Evolutionary conservation across 164 flowering plant genomes (phyloP).

Genomic region (Paratinospora sagittata): DNA sequence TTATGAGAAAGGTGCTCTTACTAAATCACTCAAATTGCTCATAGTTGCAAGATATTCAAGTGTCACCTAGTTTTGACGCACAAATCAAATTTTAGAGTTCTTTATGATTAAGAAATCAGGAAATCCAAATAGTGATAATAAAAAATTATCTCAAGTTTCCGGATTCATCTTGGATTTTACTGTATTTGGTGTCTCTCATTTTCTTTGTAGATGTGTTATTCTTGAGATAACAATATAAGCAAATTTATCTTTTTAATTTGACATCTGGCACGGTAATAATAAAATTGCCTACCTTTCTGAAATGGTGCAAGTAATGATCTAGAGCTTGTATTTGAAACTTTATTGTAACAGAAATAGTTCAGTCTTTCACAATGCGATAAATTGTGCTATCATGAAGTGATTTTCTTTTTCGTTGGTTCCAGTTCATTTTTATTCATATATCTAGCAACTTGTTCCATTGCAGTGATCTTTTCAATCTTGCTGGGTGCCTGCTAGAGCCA

Average conservation of each 20-base stretch:
- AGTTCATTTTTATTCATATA: background rate
- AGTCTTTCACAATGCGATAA: background rate
- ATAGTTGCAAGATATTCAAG: background rate
- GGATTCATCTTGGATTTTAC: background rate
- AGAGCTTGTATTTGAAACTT: background rate
- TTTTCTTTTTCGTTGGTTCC: background rate
- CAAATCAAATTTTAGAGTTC: background rate
- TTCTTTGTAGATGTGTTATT: background rate
- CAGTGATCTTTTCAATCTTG: conserved; percentile 72
- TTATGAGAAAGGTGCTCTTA: too few relatives aligned
- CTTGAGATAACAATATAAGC: background rate
- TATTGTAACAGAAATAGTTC: background rate
- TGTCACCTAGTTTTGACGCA: background rate
- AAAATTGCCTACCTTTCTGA: background rate
- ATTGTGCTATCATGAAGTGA: background rate
- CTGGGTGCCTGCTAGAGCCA: conserved; percentile 72
- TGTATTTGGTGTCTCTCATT: background rate
- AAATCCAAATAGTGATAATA: background rate
- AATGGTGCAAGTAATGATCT: background rate
- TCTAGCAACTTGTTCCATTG: conserved; percentile 8
- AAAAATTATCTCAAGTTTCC: background rate
- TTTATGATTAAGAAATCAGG: background rate
- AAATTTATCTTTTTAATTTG: background rate
- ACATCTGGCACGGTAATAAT: background rate
- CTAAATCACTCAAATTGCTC: background rate